Conservation (phyloP, 192 early-diverging fungal species). For the Dimargaris cristalligena region DNA sequence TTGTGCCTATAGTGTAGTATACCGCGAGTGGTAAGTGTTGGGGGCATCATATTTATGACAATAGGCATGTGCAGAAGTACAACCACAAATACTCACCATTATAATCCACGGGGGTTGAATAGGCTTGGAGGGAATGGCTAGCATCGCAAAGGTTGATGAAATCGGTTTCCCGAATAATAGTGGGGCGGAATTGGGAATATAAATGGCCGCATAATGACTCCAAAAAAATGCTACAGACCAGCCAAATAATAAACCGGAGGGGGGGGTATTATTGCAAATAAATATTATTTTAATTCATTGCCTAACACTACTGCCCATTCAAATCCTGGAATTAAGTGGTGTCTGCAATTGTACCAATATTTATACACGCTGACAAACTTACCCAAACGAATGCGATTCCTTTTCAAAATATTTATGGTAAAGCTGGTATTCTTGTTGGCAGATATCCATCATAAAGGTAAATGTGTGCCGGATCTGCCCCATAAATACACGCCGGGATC, state of each 20-base stretch:
- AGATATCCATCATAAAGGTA: not conserved
- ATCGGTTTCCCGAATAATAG: not conserved
- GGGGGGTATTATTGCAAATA: too few relatives aligned
- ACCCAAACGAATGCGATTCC: not conserved
- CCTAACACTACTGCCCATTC: too few relatives aligned
- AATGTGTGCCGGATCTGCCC: not conserved
- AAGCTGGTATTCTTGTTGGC: not conserved
- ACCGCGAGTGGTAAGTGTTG: too few relatives aligned
- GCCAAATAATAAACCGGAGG: not conserved
- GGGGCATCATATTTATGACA: not conserved
- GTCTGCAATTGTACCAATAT: too few relatives aligned
- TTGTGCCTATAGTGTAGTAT: not conserved
- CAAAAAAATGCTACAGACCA: not conserved
- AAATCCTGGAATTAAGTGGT: too few relatives aligned
- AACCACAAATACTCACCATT: not conserved
- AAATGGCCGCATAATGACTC: not conserved
- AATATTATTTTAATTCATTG: too few relatives aligned
- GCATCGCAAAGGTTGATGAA: not conserved
- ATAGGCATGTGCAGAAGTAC: not conserved
- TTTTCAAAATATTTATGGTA: not conserved
- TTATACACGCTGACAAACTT: too few relatives aligned
- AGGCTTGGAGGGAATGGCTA: slow-evolving; percentile 1
- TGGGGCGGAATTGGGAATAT: slow-evolving; percentile 7
- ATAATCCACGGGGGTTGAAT: not conserved
- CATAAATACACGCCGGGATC: not conserved